Evolutionary conservation across 2,329 filamentous ascomycete genomes (phyloP).

Genomic region (Chrysoporthe puriensis): DNA sequence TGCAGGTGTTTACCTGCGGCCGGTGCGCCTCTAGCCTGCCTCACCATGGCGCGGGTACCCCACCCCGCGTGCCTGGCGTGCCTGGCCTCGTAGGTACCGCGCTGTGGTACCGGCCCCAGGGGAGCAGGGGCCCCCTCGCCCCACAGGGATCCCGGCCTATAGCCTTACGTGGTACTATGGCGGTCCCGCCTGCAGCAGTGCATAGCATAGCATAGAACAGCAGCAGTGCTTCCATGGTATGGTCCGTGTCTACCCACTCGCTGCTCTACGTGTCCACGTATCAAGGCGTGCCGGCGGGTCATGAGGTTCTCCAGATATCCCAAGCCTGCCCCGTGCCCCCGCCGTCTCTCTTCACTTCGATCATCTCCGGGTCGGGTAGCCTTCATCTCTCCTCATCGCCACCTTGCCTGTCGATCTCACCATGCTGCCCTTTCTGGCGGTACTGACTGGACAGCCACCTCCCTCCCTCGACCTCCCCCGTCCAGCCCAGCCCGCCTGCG

Average conservation of each 20-base stretch:
- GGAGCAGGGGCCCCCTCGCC: not conserved
- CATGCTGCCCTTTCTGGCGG: not conserved
- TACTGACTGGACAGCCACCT: not conserved
- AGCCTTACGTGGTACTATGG: no score
- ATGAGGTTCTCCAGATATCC: not conserved
- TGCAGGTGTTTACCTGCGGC: not conserved
- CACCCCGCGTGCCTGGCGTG: conserved; percentile 1
- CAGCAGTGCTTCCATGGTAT: no score
- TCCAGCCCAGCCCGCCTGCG: not conserved
- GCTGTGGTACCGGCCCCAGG: not conserved
- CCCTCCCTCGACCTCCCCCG: not conserved
- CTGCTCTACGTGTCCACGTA: no score
- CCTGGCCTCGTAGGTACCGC: not conserved
- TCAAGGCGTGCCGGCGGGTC: no score
- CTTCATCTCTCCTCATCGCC: not conserved
- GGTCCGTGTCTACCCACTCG: no score
- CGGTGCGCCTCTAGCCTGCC: conserved; percentile 8
- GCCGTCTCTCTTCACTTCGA: conserved; percentile 1
- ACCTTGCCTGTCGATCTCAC: not conserved
- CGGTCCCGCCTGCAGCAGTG: no score
- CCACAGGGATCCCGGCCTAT: no score
- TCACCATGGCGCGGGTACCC: conserved; percentile 3
- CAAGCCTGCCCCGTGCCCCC: not conserved
- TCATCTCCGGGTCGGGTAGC: not conserved
- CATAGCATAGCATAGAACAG: no score